Percentiles rank a stretch among this genome's conserved stretches.
phyloP scores from a whole-genome alignment of 2,329 filamentous ascomycete genomes.

The Magnaporthiopsis poae region DNA sequence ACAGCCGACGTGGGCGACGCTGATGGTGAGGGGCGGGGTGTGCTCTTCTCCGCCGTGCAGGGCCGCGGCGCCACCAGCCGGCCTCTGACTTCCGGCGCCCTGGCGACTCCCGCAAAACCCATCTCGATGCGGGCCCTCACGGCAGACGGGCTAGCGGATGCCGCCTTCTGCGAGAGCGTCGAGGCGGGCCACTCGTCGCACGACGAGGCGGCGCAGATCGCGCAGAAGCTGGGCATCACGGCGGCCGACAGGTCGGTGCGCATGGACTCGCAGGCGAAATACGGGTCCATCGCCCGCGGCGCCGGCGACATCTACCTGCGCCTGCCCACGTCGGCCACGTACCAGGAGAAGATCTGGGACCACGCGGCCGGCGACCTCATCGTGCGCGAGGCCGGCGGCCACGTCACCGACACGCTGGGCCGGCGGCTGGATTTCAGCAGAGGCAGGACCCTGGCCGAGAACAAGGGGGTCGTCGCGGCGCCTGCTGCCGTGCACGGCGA shows the following conservation, averaged over 20 bases:
- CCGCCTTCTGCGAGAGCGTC: conserved; percentile 93
- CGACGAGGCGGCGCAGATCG: conserved; percentile 76
- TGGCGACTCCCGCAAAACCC: conserved; percentile 41
- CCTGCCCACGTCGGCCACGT: conserved; percentile 67
- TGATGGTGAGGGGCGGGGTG: conserved; percentile 67
- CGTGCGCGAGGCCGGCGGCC: conserved; percentile 83
- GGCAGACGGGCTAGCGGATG: conserved; percentile 54
- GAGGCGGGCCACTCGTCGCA: conserved; percentile 89
- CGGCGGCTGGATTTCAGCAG: conserved; percentile 76
- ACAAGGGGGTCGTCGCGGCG: conserved; percentile 89
- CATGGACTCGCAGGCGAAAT: conserved; percentile 98
- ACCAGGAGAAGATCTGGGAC: conserved; percentile 99
- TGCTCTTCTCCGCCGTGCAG: conserved; percentile 75
- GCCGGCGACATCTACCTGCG: conserved; percentile 91
- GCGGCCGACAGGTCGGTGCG: conserved; percentile 62
- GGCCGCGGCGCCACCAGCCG: conserved; percentile 74
- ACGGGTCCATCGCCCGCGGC: conserved; percentile 85
- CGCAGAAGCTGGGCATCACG: conserved; percentile 75
- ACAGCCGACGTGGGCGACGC: conserved; percentile 58
- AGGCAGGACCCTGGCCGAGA: conserved; percentile 75
- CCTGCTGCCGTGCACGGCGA: conserved; percentile 63
- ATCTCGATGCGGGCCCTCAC: conserved; percentile 73
- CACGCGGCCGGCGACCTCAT: conserved; percentile 92
- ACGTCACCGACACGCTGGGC: conserved; percentile 82
- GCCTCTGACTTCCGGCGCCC: conserved; percentile 49